Evolutionary conservation across 192 early-diverging fungal genomes (phyloP), one percentile per base, ranked within the genome.

Genomic region (Mortierella alpina): DNA sequence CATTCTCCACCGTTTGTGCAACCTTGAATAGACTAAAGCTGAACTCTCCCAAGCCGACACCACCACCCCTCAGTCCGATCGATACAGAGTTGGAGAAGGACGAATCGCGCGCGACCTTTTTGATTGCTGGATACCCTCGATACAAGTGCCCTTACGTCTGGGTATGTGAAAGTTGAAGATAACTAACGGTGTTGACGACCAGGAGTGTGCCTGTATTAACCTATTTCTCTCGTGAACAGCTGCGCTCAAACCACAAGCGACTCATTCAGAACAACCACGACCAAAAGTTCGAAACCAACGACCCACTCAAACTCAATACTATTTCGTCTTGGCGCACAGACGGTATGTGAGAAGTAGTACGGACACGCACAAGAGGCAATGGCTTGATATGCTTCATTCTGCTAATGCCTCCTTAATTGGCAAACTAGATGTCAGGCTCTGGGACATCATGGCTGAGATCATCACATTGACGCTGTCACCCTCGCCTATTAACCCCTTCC

Each of bases 71-170:
- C 11, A 84, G 83, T 56, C 83, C 76, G 4, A 73, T 84, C 54
- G 83, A 82, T 31, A 63, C 80, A 6, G 83, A 78, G 15, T 57
- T 85, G 57, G 83, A 72, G 66, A 79, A 83, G 61, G 92, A 93
- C 66, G 59, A 81, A 18, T 59, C 76, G 22, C 84, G 84, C 6
- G 84, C 89, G 6, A 88, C 88, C 20, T 93, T 93, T 58, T 60
- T 93, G 31, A 80, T 93, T 49, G 91, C 90, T 55, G 92, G 91
- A 49, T 93, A 93, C 62, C 86, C 89, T 41, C 84, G 89, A 11
- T 93, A 93, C 73, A 88, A 88, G 66, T 90, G 90, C 49, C 92
- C 92, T 20, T 93, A 91, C 67, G 92, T 93, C 49, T 93, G 92
- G 92, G 87, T 88, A 84, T 45, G 82, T 82, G 55, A 15, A 10